Conservation (phyloP, 2,329 filamentous ascomycete genomes). For the Trichoderma harzianum region DNA sequence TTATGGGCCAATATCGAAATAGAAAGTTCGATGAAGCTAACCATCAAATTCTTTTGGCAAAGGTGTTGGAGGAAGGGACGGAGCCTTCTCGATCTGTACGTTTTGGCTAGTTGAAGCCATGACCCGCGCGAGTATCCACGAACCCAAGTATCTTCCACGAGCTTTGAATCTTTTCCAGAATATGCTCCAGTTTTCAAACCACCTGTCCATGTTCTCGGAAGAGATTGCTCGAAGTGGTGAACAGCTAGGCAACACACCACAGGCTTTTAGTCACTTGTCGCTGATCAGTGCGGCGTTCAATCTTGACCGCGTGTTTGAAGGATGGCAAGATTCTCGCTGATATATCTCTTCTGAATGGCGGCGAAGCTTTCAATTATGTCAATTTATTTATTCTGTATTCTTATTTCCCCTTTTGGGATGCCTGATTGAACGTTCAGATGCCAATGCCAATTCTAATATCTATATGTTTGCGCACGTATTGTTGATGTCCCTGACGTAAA, state of each 20-base stretch:
- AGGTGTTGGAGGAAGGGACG: constrained; percentile 72
- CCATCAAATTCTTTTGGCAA: background rate
- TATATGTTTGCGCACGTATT: background rate
- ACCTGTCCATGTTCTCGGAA: constrained; percentile 74
- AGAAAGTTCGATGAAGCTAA: background rate
- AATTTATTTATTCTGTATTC: background rate
- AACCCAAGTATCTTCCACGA: constrained; percentile 58
- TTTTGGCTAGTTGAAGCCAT: constrained; percentile 81
- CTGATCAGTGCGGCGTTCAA: constrained; percentile 77
- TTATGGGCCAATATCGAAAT: background rate
- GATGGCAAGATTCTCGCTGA: constrained; percentile 18
- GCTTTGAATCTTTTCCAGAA: constrained; percentile 73
- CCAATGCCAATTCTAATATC: background rate
- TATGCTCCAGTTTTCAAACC: constrained; percentile 72
- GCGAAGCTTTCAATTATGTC: background rate
- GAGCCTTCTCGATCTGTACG: constrained; percentile 77
- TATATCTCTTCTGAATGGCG: background rate
- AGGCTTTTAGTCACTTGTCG: constrained; percentile 74
- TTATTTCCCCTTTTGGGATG: background rate
- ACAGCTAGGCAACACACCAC: constrained; percentile 75
- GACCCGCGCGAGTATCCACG: constrained; percentile 63
- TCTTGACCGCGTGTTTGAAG: constrained; percentile 51
- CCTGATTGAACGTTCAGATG: background rate
- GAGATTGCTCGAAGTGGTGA: constrained; percentile 73
- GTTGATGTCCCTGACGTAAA: background rate